Percentiles rank a stretch among this genome's conserved stretches.
Evolutionary conservation across 768 basidiomycete genomes (phyloP).

Genomic region (Calocybe gangraenosa): DNA sequence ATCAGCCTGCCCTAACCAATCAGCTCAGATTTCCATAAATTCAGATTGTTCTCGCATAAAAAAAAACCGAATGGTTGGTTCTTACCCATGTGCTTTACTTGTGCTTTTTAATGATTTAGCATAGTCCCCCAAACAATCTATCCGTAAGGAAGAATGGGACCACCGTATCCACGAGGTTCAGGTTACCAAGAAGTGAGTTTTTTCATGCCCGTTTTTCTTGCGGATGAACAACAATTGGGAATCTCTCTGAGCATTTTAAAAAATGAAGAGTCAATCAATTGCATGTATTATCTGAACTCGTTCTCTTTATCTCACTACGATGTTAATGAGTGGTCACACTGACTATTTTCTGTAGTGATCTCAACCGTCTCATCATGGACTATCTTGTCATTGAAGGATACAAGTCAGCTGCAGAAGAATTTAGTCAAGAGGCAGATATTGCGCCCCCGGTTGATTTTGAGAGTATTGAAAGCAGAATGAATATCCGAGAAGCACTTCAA

Average conservation of each 20-base stretch:
- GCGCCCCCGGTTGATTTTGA: slow-evolving; percentile 80
- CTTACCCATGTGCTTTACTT: slow-evolving; percentile 1
- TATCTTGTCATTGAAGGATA: slow-evolving; percentile 98
- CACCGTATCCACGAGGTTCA: slow-evolving; percentile 75
- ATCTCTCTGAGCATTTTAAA: slow-evolving; percentile 88
- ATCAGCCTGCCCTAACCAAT: slow-evolving; percentile 33
- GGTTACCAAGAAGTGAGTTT: slow-evolving; percentile 85
- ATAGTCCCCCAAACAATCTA: slow-evolving; percentile 49
- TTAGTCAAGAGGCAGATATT: slow-evolving; percentile 83
- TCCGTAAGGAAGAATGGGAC: slow-evolving; percentile 87
- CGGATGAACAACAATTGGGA: slow-evolving; percentile 89
- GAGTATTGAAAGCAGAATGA: slow-evolving; percentile 91
- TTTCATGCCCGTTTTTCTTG: slow-evolving; percentile 18
- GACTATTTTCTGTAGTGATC: slow-evolving; percentile 56
- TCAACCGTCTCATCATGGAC: slow-evolving; percentile 94
- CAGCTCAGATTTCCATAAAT: slow-evolving; percentile 23
- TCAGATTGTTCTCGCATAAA: slow-evolving; percentile 5
- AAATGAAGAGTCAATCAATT: slow-evolving; percentile 65
- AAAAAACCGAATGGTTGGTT: slow-evolving; percentile 32
- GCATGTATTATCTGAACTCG: slow-evolving; percentile 86
- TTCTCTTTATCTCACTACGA: slow-evolving; percentile 22
- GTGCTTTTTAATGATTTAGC: slow-evolving; percentile 1
- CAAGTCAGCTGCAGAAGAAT: slow-evolving; percentile 93
- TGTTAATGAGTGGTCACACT: slow-evolving; percentile 16
- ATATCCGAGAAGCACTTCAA: slow-evolving; percentile 90